Evolutionary conservation across 129 eudicot genomes (phyloP).

Genomic region (Logfia minima): DNA sequence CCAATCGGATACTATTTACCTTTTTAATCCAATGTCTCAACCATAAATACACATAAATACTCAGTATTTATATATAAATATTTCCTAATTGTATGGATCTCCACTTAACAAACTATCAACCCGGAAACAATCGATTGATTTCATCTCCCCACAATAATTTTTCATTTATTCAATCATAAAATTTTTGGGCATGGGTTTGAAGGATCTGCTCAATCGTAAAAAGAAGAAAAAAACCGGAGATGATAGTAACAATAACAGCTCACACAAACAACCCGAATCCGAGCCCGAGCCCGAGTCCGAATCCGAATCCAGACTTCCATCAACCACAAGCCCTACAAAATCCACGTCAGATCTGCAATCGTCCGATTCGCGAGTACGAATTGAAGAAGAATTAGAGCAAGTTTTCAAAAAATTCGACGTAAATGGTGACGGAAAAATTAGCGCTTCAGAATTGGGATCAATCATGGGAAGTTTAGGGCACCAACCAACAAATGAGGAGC

Average conservation of each 20-base stretch:
- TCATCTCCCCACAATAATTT: neutral
- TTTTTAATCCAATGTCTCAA: neutral
- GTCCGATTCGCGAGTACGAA: constrained; percentile 32
- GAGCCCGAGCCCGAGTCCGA: constrained; percentile 1
- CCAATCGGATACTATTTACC: too few relatives aligned
- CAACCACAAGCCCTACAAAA: neutral
- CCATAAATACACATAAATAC: neutral
- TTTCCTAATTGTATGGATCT: neutral
- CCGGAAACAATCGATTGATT: neutral
- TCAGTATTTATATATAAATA: neutral
- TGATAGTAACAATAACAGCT: constrained; percentile 3
- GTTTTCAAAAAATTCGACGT: constrained; percentile 76
- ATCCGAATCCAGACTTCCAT: constrained; percentile 11
- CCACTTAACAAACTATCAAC: neutral
- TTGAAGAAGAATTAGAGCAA: constrained; percentile 68
- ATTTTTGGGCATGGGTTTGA: constrained; percentile 41
- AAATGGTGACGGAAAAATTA: constrained; percentile 68
- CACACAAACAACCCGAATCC: constrained; percentile 6
- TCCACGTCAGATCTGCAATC: constrained; percentile 26
- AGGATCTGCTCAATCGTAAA: constrained; percentile 40
- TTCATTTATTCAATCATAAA: neutral
- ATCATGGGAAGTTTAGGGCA: constrained; percentile 71
- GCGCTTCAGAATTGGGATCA: constrained; percentile 59
- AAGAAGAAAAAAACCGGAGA: constrained; percentile 32
- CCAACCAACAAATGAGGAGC: constrained; percentile 49